Evolutionary conservation across 2,329 filamentous ascomycete species (phyloP), one percentile per base, ranked within the genome.

Genomic region (Clonostachys chloroleuca): DNA sequence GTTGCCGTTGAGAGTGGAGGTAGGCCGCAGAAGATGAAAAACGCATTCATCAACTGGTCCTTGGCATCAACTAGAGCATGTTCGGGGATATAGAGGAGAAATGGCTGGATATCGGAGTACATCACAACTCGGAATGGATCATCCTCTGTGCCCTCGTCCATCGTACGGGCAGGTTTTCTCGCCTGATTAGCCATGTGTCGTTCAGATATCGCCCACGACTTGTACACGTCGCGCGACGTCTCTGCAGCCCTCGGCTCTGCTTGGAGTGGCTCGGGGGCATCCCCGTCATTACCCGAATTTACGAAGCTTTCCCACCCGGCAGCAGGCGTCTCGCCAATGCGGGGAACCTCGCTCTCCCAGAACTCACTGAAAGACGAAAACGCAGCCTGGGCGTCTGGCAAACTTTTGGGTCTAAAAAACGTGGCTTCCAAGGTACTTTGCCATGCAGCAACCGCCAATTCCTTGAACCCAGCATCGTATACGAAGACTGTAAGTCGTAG

Each of bases 121-220:
- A 96, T 80, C 42, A 96, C 79, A 5, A 94, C 81, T 35, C 91
- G 80, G 54, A 87, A 95, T 1, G 90, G 87, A 57, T 96, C 92
- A 49, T 92, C 86, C 52, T 89, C 86, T 14, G 78, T 80, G 3
- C 81, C 76, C 24, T 90, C 83, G 60, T 96, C 90, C 50, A 87
- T 72, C 1, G 86, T 86, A 43, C 87, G 80, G 14, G 87, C 87
- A 6, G 91, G 89, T 47, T 83, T 69, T 39, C 69, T 72, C 9
- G 84, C 74, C 40, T 68, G 66, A 13, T 58, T 51, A 2, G 71
- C 69, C 30, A 67, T 69, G 12, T 69, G 63, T n/a, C 63, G 59
- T 59, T 95, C 91, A 12, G 74, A 50, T 1, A 56, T 56, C 2
- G 69, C 70, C 80, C 80, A 83, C 2, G 70, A 67, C 50, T 70